These are phyloP conservation scores for Barbarea vulgaris DNA, from an alignment of 345 rosid genomes.

Conservation along the genomic window DNA sequence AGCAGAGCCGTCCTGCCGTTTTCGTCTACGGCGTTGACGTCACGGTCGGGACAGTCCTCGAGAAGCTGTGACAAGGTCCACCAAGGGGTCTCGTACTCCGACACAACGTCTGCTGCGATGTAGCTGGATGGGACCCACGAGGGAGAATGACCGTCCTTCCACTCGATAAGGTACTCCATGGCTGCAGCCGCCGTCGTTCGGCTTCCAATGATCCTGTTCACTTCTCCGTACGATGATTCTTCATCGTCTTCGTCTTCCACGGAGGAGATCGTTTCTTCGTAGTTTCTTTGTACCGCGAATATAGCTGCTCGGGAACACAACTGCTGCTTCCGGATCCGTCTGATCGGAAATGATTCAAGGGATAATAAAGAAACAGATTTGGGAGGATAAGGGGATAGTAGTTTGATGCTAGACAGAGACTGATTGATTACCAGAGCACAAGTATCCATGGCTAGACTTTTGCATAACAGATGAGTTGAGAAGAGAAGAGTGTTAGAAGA, in stretches of 20 bases:
- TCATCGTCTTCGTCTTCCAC: constrained; percentile 44
- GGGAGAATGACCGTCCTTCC: constrained; percentile 88
- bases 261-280: constrained; percentile 46
- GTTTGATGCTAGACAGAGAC: constrained; percentile 51
- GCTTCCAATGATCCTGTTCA: constrained; percentile 78
- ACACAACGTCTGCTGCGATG: constrained; percentile 82
- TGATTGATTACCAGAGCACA: constrained; percentile 46
- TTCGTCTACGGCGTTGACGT: constrained; percentile 70
- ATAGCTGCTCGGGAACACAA: constrained; percentile 24
- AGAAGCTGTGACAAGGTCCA: constrained; percentile 64
- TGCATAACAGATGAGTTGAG: not conserved
- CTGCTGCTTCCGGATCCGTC: constrained; percentile 22
- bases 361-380: constrained; percentile 5
- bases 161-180: constrained; percentile 85
- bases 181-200: constrained; percentile 49
- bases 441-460: constrained; percentile 49
- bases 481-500: not conserved
- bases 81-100: constrained; percentile 92
- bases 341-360: constrained; percentile 25
- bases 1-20: constrained; percentile 86
- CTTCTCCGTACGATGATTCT: constrained; percentile 78
- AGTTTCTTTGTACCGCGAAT: constrained; percentile 54
- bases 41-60: constrained; percentile 49
- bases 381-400: constrained; percentile 1
- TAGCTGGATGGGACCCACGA: constrained; percentile 77